Evolutionary conservation across 2,329 filamentous ascomycete genomes (phyloP).

Genomic region (Xylaria sp.): DNA sequence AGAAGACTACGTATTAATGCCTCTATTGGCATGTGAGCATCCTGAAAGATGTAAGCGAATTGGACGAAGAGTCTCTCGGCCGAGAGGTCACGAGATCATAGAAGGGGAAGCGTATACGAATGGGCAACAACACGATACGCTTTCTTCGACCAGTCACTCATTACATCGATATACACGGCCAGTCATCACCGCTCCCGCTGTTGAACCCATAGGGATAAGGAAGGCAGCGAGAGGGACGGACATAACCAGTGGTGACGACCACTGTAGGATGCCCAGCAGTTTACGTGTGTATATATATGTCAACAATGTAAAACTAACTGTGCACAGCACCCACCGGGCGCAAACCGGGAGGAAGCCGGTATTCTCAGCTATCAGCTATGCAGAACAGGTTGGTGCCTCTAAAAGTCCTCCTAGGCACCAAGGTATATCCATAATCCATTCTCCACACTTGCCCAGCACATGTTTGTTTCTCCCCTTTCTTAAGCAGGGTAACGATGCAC

Average conservation of each 20-base stretch:
- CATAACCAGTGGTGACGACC: neutral
- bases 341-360: conserved; percentile 1
- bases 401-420: neutral
- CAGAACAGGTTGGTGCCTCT: neutral
- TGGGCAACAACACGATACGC: neutral
- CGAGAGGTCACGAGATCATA: neutral
- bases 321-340: conserved; percentile 11
- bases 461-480: neutral
- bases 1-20: neutral
- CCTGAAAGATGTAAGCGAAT: neutral
- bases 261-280: neutral
- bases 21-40: neutral
- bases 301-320: conserved; percentile 20
- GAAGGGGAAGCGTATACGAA: neutral
- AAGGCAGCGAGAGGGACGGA: neutral
- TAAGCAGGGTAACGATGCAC: neutral
- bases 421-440: neutral
- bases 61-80: neutral
- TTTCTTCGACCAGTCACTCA: neutral
- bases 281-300: conserved; percentile 12
- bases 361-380: conserved; percentile 7
- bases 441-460: neutral
- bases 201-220: neutral
- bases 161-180: neutral
- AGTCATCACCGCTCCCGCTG: neutral